Evolutionary conservation across 2,329 filamentous ascomycete species (phyloP).

Genomic region (Mycosphaerella arachidis): DNA sequence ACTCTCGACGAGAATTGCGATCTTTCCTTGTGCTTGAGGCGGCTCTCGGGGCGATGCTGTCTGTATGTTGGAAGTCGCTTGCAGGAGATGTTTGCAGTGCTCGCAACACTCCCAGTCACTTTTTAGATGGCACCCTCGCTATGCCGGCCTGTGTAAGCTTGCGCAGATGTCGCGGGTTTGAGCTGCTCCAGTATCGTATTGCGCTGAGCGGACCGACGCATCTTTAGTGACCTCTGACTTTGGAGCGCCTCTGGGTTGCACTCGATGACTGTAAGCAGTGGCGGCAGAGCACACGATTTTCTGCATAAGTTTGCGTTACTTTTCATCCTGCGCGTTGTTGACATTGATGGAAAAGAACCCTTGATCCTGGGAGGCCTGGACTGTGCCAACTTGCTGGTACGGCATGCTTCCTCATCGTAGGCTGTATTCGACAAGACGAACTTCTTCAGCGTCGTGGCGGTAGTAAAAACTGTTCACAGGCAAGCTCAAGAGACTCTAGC

Average conservation of each 20-base stretch:
- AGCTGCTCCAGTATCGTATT: neutral
- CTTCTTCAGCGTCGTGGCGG: constrained; percentile 1
- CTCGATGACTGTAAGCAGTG: constrained; percentile 18
- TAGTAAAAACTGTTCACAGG: neutral
- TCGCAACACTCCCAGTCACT: no score
- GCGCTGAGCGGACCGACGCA: neutral
- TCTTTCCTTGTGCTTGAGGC: neutral
- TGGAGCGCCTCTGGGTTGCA: constrained; percentile 13
- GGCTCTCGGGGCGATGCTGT: no score
- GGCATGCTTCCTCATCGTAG: constrained; percentile 16
- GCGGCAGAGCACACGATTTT: constrained; percentile 20
- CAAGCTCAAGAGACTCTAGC: neutral
- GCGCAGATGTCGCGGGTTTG: neutral
- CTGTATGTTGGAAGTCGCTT: no score
- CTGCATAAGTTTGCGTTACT: constrained; percentile 11
- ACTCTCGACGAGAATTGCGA: neutral
- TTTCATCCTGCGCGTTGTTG: constrained; percentile 9
- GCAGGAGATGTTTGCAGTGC: no score
- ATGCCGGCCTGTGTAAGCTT: no score
- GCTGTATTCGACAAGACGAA: constrained; percentile 20
- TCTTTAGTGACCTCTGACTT: constrained; percentile 13
- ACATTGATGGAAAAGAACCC: constrained; percentile 20
- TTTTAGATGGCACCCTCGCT: no score
- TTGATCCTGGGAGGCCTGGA: constrained; percentile 10
- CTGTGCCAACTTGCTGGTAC: constrained; percentile 6